A percentile compares a stretch with the other conserved stretches of the same genome.
phyloP scores from a whole-genome alignment of 2,329 filamentous ascomycete genomes.

The Penicillium sp. region DNA sequence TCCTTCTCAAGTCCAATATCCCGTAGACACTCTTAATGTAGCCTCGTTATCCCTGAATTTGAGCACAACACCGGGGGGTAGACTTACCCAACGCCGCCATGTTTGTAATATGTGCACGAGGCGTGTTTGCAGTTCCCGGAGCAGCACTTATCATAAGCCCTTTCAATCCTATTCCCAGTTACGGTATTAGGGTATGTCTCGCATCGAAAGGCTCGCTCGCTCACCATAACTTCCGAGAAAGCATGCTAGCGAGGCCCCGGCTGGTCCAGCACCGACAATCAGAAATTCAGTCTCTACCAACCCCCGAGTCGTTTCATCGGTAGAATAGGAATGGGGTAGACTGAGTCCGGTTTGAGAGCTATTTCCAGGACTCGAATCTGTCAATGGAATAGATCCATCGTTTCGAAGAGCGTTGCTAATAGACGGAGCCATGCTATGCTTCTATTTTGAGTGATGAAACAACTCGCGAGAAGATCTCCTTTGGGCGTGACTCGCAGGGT shows the following conservation, averaged over 20 bases:
- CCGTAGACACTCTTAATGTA: conserved; percentile 46
- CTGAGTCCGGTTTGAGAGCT: no score
- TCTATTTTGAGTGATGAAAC: background rate
- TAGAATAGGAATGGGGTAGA: background rate
- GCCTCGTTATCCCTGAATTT: background rate
- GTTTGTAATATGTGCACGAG: conserved; percentile 60
- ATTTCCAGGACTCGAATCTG: background rate
- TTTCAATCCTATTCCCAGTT: conserved; percentile 36
- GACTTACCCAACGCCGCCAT: conserved; percentile 43
- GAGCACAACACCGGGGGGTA: background rate
- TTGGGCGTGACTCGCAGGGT: no score
- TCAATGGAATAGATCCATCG: no score
- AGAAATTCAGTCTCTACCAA: conserved; percentile 37
- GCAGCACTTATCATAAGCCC: conserved; percentile 53
- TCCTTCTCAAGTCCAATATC: conserved; percentile 50
- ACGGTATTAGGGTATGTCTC: background rate
- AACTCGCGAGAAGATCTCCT: no score
- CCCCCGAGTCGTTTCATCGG: background rate
- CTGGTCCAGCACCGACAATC: conserved; percentile 52
- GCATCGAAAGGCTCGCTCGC: background rate
- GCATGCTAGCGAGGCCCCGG: conserved; percentile 52
- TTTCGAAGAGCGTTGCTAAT: no score
- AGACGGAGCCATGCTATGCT: background rate
- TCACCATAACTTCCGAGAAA: conserved; percentile 50
- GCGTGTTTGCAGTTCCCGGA: conserved; percentile 52